Evolutionary conservation across 2,329 filamentous ascomycete species (phyloP), one percentile per base, ranked within the genome.

Genomic region (Nemania sp.): DNA sequence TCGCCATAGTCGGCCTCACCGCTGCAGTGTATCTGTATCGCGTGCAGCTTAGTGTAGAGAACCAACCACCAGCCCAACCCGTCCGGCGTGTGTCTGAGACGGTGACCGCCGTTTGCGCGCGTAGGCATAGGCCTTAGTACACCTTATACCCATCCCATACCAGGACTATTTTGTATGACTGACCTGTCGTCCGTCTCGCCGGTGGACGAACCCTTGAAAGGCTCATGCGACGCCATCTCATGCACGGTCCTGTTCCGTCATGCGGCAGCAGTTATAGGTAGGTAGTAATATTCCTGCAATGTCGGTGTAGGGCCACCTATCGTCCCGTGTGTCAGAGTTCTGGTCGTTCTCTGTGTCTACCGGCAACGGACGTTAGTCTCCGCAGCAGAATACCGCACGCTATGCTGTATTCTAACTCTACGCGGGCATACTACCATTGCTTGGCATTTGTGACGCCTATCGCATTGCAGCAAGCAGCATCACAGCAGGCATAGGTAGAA

Each of bases 261-360:
- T 60, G 60, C 60, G 42, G 29, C 42, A 52, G 39, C 50, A 29
- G 25, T 29, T 29, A 29, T 29, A 29, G 25, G 25, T 29, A 29
- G 25, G 25, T 29, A 29, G 25, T 29, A 29, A 7, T 54, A 29
- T 43, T 45, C 39, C 55, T 59, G 55, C 55, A 65, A 63, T 65
- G 62, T 65, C 62, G 62, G 62, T 65, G 62, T 62, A 62, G 58
- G 39, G 40, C 43, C 49, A 60, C 57, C 52, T 45, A 54, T n/a
- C n/a, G 46, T 50, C 46, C n/a, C 9, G 39, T 11, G 15, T 20
- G 17, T 9, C 40, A 15, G 18, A 50, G 29, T 17, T 17, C 12
- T 29, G 6, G 45, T 32, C 40, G 2, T 10, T 17, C 5, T 43
- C 45, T 5, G n/a, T 29, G 21, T 29, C 47, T 50, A 54, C 58